These are phyloP conservation scores for Eimeria tenella DNA, from an alignment of 169 alveolate genomes.

Conservation along the genomic window DNA sequence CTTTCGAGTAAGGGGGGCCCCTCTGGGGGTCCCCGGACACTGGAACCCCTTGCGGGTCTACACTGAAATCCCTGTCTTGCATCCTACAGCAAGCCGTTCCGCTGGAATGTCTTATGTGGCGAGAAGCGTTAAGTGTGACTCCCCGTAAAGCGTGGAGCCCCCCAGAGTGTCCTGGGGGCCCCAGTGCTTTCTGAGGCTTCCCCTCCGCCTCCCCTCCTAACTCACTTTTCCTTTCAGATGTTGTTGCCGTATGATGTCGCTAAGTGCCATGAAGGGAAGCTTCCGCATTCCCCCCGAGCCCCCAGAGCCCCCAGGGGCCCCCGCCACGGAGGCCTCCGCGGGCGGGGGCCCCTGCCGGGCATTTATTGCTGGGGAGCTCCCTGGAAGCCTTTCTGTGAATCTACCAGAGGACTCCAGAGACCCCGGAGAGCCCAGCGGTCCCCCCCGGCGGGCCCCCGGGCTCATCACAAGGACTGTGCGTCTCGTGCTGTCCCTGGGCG, in stretches of 20 bases:
- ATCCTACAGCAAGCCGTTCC: no score
- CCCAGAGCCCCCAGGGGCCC: conserved; percentile 12
- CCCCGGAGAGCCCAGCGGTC: not conserved
- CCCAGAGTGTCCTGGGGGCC: conserved; percentile 8
- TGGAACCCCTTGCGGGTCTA: no score
- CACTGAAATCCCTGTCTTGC: no score
- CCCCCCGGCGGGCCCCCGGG: conserved; percentile 48
- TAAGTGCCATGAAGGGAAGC: conserved; percentile 54
- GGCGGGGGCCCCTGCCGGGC: conserved; percentile 49
- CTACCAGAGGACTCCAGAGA: not conserved
- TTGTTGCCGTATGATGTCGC: conserved; percentile 67
- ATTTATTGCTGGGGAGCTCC: not conserved
- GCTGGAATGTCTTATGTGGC: no score
- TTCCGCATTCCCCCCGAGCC: conserved; percentile 30
- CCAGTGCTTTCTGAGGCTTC: not conserved
- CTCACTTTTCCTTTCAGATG: conserved; percentile 38
- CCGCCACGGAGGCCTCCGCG: not conserved
- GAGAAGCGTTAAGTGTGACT: no score
- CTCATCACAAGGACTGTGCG: conserved; percentile 61
- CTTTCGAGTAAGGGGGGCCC: not conserved
- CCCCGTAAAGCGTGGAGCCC: not conserved
- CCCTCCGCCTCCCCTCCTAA: not conserved
- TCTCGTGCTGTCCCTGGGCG: conserved; percentile 41
- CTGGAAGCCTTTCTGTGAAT: not conserved
- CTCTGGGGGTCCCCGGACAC: not conserved